Conservation (phyloP, 176 grass and related monocot genomes). For the Juncus inflexus region DNA sequence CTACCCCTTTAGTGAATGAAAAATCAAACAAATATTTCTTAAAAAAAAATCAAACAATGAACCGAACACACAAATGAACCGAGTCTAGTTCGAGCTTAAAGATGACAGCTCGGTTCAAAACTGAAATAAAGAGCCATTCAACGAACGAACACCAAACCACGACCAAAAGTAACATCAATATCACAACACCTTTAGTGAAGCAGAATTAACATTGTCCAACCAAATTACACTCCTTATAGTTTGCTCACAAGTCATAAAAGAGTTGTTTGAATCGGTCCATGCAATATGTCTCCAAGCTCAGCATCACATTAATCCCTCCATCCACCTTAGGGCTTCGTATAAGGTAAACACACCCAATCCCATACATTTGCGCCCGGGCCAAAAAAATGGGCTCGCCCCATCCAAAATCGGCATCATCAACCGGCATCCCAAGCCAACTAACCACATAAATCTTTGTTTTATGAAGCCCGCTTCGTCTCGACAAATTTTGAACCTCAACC, state of each 20-base stretch:
- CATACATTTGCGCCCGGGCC: not conserved
- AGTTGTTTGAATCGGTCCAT: constrained; percentile 19
- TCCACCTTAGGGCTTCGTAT: not conserved
- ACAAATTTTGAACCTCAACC: not conserved
- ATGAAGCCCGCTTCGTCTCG: not conserved
- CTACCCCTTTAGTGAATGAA: no score
- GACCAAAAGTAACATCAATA: no score
- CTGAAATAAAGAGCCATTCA: no score
- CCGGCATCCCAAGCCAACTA: not conserved
- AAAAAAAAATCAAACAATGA: no score
- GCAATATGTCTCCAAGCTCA: constrained; percentile 5
- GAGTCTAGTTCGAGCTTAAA: no score
- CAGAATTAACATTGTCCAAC: no score
- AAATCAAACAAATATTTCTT: no score
- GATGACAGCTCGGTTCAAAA: no score
- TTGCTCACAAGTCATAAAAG: constrained; percentile 17
- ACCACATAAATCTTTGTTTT: not conserved
- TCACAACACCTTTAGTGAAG: no score
- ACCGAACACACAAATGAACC: no score
- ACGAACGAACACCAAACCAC: no score
- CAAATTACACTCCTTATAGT: not conserved
- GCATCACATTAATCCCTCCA: constrained; percentile 5
- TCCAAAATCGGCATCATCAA: constrained; percentile 14
- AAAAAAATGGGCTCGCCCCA: constrained; percentile 22
- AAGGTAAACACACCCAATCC: not conserved